These are phyloP conservation scores for Yamadazyma sp. DNA, from an alignment of 805 yeast species.

Conservation along the genomic window DNA sequence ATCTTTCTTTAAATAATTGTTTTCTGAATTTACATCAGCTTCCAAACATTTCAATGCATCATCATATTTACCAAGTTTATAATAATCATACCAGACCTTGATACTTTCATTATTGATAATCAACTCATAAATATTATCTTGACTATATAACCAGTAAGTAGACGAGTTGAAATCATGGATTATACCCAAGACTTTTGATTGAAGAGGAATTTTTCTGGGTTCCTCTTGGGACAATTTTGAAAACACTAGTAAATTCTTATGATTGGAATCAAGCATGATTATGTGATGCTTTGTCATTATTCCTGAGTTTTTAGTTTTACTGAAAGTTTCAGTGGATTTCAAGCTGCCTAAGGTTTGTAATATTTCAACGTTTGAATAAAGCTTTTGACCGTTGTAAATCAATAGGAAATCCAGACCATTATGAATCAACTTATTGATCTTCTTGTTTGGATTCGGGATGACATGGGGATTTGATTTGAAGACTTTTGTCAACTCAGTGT, in stretches of 20 bases:
- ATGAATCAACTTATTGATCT: conserved; percentile 3
- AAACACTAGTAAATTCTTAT: conserved; percentile 20
- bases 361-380: conserved; percentile 4
- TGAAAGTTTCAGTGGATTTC: neutral
- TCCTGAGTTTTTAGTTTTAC: neutral
- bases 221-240: conserved; percentile 26
- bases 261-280: conserved; percentile 16
- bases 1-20: conserved; percentile 21
- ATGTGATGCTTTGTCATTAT: conserved; percentile 31
- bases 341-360: conserved; percentile 14
- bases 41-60: conserved; percentile 53
- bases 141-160: conserved; percentile 78
- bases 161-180: conserved; percentile 27
- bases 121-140: conserved; percentile 63
- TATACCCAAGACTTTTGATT: conserved; percentile 22
- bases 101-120: conserved; percentile 64
- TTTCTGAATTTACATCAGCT: conserved; percentile 7
- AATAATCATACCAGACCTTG: conserved; percentile 65
- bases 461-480: conserved; percentile 21
- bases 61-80: conserved; percentile 49
- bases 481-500: conserved; percentile 25
- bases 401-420: conserved; percentile 2
- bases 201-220: conserved; percentile 8
- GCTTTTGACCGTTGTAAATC: conserved; percentile 2
- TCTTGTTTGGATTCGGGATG: conserved; percentile 2